Base-by-base conservation (phyloP, 768 basidiomycete genomes). In the Chalciporus piperatus region DNA sequence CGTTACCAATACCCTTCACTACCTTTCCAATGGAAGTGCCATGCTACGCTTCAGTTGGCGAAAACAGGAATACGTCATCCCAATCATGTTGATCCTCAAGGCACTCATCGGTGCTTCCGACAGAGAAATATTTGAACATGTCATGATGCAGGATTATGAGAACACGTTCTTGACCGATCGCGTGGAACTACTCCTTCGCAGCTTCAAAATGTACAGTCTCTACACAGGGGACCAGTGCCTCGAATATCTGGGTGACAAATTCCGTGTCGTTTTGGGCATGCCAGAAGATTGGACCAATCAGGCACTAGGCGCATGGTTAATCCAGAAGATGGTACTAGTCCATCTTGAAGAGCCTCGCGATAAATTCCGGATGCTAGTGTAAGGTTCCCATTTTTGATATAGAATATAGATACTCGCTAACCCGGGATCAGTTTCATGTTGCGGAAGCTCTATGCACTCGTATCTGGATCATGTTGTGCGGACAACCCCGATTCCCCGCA, bases 401-500 rank as follows among this genome's bases (percentile, higher is more conserved):
- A 3, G 51, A 51, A 11, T 41, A 10, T 19, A 3, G 51, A 51
- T 37, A 20, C 13, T 30, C 16, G 14, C 56, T 65, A 12, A 63
- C 38, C 12, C n/a, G 27, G 20, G 43, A 17, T 19, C 61, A 98
- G 95, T 33, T 98, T 94, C 75, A 98, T 98, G 97, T 77, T 98
- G 27, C 87, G 94, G 55, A 99, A 98, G 70, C 76, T 99, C 12
- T 98, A 92, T 61, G 81, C 92, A 1, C 74, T 93, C 16, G 94
- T 98, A 7, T 95, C 94, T 5, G 86, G 87, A 39, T 82, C 87
- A 39, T 97, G 92, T 59, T 89, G 89, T 60, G 79, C 89, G 45
- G 97, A 99, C 73, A 98, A 98, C 66, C 95, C 97, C 5, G 97
- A 99, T 78, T 98, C 95, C 1, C 94, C 97, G 52, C 96, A 98